phyloP scores from a whole-genome alignment of 2,329 filamentous ascomycete genomes.

The Setomelanomma holmii region DNA sequence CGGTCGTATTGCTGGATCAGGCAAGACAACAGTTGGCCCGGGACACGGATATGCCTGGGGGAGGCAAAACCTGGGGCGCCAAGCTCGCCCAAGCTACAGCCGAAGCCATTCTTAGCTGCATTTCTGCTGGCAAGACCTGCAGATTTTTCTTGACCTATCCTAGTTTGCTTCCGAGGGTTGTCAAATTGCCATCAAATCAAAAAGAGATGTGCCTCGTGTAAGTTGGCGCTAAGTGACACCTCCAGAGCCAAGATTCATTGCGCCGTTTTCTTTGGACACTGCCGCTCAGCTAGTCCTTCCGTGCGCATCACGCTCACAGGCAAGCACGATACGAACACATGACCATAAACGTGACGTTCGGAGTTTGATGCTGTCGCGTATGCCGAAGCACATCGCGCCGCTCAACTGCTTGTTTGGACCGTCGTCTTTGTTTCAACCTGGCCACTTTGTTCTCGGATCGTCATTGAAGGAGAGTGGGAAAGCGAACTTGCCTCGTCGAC shows the following conservation, averaged over 20 bases:
- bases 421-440: constrained; percentile 3
- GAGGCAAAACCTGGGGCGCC: constrained; percentile 39
- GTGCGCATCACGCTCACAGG: constrained; percentile 28
- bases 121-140: constrained; percentile 26
- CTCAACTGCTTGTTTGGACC: constrained; percentile 9
- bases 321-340: constrained; percentile 22
- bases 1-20: constrained; percentile 25
- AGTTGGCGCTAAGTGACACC: constrained; percentile 25
- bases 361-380: constrained; percentile 8
- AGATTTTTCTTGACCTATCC: constrained; percentile 29
- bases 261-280: constrained; percentile 5
- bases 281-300: constrained; percentile 18
- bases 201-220: constrained; percentile 22
- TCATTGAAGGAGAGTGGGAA: background rate
- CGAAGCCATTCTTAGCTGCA: constrained; percentile 21
- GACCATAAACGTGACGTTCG: constrained; percentile 14
- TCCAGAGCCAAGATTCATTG: constrained; percentile 14
- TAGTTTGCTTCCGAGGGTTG: constrained; percentile 24
- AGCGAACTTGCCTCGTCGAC: background rate
- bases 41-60: constrained; percentile 32
- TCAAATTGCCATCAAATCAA: constrained; percentile 32
- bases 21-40: constrained; percentile 40
- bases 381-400: constrained; percentile 19
- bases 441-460: background rate
- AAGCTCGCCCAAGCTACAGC: constrained; percentile 38